Evolutionary conservation across 1,284 basidiomycete genomes (phyloP), one percentile per base, ranked within the genome.

Genomic region (Ceratobasidium sp.): DNA sequence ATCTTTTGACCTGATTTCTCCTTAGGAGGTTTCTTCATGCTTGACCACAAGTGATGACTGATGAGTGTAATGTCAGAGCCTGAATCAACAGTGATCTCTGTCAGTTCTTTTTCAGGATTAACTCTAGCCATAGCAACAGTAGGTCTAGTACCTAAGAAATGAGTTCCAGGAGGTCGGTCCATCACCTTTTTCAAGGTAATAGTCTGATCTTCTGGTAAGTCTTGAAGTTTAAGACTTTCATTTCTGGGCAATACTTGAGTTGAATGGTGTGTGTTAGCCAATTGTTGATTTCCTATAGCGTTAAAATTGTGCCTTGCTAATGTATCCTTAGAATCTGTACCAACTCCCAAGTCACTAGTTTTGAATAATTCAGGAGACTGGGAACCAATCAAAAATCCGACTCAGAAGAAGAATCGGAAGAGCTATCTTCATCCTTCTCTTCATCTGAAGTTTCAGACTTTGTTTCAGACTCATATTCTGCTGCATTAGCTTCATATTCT

Each of bases 91-190:
- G 60, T 72, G 21, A 70, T 43, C 14, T 36, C 41, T 28, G 30
- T n/a, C 16, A 18, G 8, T 30, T 41, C 52, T 26, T 43, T 26
- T 39, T 53, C 50, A 55, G 50, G 3, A 26, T 59, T 59, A 5
- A 71, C 30, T 12, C 2, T 26, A 32, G 39, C 71, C 18, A 3
- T 12, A 18, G 46, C 43, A 26, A 43, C 59, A 30, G 71, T 73
- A 21, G 75, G 34, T 43, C 48, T 46, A 34, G 74, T 45, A 30
- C 74, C 67, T 8, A 76, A 43, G 30, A 73, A 76, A 18, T 67
- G 36, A 21, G 78, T 79, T 41, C 81, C 80, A 0, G 79, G 76
- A 39, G 80, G 80, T 30, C 78, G 52, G 12, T 76, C 73, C 76
- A 79, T 78, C n/a, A 72, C 45, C 46, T 76, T 75, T 28, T 72